Conservation (phyloP, 768 basidiomycete species). For the Hericium erinaceus region DNA sequence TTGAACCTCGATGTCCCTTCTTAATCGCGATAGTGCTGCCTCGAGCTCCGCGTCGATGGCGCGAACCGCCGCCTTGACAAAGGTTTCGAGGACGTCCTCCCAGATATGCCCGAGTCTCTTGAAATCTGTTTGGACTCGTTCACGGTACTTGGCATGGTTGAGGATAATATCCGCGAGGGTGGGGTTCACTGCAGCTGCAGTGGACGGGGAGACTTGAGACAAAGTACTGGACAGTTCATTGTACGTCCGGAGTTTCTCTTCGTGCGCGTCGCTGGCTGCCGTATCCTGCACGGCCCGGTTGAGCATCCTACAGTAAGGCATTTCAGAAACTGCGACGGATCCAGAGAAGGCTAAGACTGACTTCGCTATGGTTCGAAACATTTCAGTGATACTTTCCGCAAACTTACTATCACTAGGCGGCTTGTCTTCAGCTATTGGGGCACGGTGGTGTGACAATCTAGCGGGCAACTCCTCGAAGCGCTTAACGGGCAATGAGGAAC, state of each 20-base stretch:
- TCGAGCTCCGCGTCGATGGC: neutral
- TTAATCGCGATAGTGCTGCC: neutral
- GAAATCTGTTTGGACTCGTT: neutral
- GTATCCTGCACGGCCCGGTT: neutral
- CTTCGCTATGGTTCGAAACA: neutral
- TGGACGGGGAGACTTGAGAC: neutral
- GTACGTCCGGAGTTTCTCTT: neutral
- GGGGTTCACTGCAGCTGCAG: neutral
- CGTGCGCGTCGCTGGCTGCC: neutral
- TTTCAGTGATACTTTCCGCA: neutral
- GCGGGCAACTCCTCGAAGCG: too few relatives aligned
- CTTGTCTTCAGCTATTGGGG: too few relatives aligned
- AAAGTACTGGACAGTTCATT: neutral
- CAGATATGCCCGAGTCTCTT: neutral
- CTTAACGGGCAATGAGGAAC: too few relatives aligned
- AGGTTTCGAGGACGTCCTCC: neutral
- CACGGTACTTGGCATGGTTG: neutral
- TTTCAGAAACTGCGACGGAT: neutral
- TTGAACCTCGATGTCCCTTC: neutral
- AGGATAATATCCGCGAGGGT: neutral
- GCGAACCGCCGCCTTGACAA: neutral
- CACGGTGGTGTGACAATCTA: too few relatives aligned
- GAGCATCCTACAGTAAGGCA: neutral
- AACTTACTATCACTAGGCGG: neutral
- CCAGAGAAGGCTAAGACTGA: neutral